Conservation (phyloP, 2,329 filamentous ascomycete genomes). For the Curvularia hawaiiensis region DNA sequence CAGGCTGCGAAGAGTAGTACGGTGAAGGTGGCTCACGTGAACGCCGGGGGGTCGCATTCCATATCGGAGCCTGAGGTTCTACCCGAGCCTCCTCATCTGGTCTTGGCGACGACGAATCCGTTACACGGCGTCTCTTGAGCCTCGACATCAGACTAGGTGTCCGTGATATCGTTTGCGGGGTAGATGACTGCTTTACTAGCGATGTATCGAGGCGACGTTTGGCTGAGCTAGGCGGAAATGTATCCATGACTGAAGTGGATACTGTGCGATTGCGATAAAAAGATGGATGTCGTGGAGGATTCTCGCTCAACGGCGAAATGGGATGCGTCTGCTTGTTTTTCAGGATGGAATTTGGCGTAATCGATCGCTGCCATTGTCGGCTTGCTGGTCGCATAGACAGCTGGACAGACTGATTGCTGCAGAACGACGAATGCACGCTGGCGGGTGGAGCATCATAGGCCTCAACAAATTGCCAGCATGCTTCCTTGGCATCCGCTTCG, state of each 20-base stretch:
- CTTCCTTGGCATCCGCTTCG: slow-evolving; percentile 66
- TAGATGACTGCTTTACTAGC: slow-evolving; percentile 36
- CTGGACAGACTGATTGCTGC: slow-evolving; percentile 39
- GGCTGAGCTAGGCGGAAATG: slow-evolving; percentile 26
- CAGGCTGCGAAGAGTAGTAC: slow-evolving; percentile 42
- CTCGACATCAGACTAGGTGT: slow-evolving; percentile 45
- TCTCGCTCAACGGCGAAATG: slow-evolving; percentile 46
- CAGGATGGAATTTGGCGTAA: slow-evolving; percentile 41
- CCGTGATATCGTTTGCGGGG: slow-evolving; percentile 36
- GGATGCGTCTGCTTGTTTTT: slow-evolving; percentile 39
- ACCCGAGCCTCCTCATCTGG: slow-evolving; percentile 16
- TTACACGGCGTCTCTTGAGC: slow-evolving; percentile 56
- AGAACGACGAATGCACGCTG: slow-evolving; percentile 55
- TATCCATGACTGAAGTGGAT: slow-evolving; percentile 38
- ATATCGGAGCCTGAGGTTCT: slow-evolving; percentile 39
- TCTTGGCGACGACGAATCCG: slow-evolving; percentile 34
- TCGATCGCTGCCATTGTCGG: slow-evolving; percentile 42
- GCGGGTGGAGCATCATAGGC: slow-evolving; percentile 63
- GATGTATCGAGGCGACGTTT: slow-evolving; percentile 42
- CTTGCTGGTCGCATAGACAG: slow-evolving; percentile 44
- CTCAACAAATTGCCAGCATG: slow-evolving; percentile 71
- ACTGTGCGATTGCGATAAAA: slow-evolving; percentile 33
- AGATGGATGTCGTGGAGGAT: slow-evolving; percentile 34
- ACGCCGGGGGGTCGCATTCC: slow-evolving; percentile 49
- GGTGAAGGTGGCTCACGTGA: slow-evolving; percentile 53